Percentiles rank a stretch among this genome's conserved stretches.
Evolutionary conservation across 192 early-diverging fungal genomes (phyloP).

Genomic region (Geranomyces michiganensis): DNA sequence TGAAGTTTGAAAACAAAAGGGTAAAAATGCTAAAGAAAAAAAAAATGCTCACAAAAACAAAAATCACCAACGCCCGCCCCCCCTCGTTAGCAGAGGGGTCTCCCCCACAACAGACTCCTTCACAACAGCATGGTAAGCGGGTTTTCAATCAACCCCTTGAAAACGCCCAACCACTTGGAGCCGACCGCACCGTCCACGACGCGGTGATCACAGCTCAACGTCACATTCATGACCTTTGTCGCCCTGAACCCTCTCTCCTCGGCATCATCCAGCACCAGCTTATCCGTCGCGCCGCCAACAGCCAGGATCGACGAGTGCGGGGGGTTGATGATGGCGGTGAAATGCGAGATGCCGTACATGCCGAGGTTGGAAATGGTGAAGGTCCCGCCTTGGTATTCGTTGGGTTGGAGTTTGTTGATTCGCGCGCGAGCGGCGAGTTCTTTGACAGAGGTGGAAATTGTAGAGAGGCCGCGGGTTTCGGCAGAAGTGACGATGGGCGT

Average conservation of each 20-base stretch:
- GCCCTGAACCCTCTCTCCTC: constrained; percentile 52
- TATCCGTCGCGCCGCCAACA: constrained; percentile 81
- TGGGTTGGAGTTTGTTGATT: constrained; percentile 84
- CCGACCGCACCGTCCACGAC: constrained; percentile 94
- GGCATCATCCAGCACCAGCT: constrained; percentile 54
- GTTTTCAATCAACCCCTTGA: constrained; percentile 92
- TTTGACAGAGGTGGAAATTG: constrained; percentile 85
- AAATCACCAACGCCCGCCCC: no score
- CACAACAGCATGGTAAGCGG: constrained; percentile 91
- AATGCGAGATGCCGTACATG: constrained; percentile 93
- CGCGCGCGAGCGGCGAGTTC: constrained; percentile 83
- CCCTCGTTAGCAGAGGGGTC: no score
- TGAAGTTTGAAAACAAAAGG: no score
- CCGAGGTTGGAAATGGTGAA: constrained; percentile 99
- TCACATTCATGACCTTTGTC: constrained; percentile 66
- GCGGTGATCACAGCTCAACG: constrained; percentile 90
- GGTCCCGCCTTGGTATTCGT: constrained; percentile 97
- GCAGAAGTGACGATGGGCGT: constrained; percentile 89
- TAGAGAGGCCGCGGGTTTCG: constrained; percentile 82
- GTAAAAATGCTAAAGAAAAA: no score
- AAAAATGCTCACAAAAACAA: no score
- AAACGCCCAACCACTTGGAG: constrained; percentile 85
- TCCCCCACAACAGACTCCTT: no score
- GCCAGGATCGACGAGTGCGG: constrained; percentile 93
- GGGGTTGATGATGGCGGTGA: constrained; percentile 98